Conservation (phyloP, 108 stramenopile species). For the Chaetoceros muelleri region DNA sequence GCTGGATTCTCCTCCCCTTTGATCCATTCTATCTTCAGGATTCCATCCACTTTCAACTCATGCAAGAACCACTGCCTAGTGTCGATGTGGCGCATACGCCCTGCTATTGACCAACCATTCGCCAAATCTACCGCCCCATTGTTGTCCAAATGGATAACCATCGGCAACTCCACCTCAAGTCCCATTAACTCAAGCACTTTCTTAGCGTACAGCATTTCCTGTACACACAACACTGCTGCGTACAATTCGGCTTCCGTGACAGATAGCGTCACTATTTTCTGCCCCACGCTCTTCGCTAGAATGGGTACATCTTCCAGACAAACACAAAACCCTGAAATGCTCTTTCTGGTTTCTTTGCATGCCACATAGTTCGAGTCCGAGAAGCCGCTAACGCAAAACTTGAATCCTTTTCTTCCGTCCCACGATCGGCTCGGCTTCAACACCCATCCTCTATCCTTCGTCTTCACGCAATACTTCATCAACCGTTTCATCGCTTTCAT, state of each 20-base stretch:
- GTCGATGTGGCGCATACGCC: conserved; percentile 24
- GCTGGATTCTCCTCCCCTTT: too few species aligned
- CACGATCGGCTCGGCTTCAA: conserved; percentile 9
- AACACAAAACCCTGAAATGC: conserved; percentile 6
- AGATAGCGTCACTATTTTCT: conserved; percentile 21
- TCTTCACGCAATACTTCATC: conserved; percentile 11
- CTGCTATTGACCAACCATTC: conserved; percentile 25
- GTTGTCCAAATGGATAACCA: conserved; percentile 29
- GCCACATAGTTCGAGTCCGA: conserved; percentile 15
- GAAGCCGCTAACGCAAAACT: conserved; percentile 7
- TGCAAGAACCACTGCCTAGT: conserved; percentile 10
- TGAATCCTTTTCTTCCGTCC: conserved; percentile 13
- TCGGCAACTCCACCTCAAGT: conserved; percentile 25
- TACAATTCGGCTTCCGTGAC: conserved; percentile 24
- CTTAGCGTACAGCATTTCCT: conserved; percentile 23
- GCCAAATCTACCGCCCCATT: conserved; percentile 22
- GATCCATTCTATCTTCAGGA: neutral
- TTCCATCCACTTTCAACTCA: conserved; percentile 23
- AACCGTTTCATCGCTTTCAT: conserved; percentile 4
- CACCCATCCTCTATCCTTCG: conserved; percentile 6
- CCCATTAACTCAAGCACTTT: conserved; percentile 8
- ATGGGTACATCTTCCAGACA: conserved; percentile 11
- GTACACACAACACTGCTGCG: conserved; percentile 16
- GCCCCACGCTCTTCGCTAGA: conserved; percentile 13
- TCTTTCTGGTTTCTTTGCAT: conserved; percentile 5